Percentiles rank a stretch among this genome's conserved stretches.
These are phyloP conservation scores for Russula emetica DNA, from an alignment of 768 basidiomycete genomes.

Conservation along the genomic window DNA sequence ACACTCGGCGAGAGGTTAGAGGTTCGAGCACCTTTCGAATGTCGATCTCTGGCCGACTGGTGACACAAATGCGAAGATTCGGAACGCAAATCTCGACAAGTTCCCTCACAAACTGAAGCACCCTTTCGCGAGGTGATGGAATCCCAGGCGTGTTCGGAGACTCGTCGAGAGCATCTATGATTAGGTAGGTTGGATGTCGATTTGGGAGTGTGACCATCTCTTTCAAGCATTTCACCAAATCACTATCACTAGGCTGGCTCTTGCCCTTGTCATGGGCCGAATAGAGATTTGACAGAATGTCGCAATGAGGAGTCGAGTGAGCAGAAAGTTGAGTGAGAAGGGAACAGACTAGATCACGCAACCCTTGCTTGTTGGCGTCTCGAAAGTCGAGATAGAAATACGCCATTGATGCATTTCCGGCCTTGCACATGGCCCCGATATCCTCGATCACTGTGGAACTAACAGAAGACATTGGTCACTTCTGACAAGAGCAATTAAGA, in stretches of 20 bases:
- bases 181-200: neutral
- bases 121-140: neutral
- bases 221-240: neutral
- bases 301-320: neutral
- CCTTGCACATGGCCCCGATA: neutral
- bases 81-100: neutral
- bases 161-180: constrained; percentile 5
- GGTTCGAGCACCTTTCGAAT: neutral
- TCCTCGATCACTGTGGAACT: neutral
- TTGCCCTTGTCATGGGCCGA: neutral
- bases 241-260: neutral
- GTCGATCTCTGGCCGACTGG: neutral
- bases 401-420: neutral
- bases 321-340: neutral
- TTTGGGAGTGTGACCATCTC: neutral
- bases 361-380: neutral
- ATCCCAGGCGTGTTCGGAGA: neutral
- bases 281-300: neutral
- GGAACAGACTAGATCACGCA: neutral
- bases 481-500: neutral
- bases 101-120: neutral
- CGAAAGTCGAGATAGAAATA: neutral
- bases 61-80: constrained; percentile 4
- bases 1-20: neutral
- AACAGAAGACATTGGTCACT: neutral